phyloP scores from a whole-genome alignment of 176 grass and related monocot species.

The Puya raimondii region DNA sequence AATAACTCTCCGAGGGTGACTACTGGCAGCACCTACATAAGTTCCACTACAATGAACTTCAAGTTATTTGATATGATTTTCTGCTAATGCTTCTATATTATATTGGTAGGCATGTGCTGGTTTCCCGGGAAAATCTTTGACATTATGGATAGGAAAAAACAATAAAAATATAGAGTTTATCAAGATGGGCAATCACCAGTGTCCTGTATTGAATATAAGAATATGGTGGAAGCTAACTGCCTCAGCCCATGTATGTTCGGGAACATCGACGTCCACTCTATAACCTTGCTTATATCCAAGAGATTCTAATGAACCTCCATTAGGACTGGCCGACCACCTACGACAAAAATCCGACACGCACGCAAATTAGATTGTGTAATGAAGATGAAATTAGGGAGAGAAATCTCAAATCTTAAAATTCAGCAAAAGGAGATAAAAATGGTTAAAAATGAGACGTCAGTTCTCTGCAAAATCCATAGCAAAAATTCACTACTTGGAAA shows the following conservation, averaged over 20 bases:
- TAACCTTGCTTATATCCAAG: constrained; percentile 87
- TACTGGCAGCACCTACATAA: neutral
- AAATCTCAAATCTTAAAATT: too few species aligned
- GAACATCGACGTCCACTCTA: constrained; percentile 79
- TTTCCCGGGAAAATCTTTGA: neutral
- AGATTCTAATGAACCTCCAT: constrained; percentile 58
- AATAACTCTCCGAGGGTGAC: neutral
- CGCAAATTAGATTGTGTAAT: too few species aligned
- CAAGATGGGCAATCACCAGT: constrained; percentile 38
- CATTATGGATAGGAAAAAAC: neutral
- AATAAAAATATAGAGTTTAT: neutral
- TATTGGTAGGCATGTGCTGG: too few species aligned
- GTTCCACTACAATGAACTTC: too few species aligned
- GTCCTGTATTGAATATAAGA: constrained; percentile 93
- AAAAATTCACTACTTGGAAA: constrained; percentile 3
- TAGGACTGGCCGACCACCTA: constrained; percentile 67
- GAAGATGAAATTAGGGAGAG: too few species aligned
- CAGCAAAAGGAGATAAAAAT: too few species aligned
- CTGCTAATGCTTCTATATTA: too few species aligned
- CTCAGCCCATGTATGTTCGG: constrained; percentile 73
- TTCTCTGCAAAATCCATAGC: neutral
- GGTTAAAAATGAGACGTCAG: neutral
- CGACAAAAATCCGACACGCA: constrained; percentile 1
- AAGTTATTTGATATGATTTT: too few species aligned
- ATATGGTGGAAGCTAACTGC: constrained; percentile 77